phyloP scores from a whole-genome alignment of 331 rosid species.

The Quercus tomentella region DNA sequence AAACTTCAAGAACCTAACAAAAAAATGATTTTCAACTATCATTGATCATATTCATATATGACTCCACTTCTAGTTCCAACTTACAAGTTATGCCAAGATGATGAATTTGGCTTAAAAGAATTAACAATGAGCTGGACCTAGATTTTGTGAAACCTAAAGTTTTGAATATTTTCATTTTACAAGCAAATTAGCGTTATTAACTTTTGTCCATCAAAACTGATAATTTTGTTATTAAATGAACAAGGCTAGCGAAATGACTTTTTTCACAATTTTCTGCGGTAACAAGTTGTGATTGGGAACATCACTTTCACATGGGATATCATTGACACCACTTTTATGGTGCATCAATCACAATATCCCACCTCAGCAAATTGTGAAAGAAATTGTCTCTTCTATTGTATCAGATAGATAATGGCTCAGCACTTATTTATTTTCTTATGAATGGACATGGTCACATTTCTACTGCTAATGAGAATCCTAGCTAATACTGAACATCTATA shows the following conservation, averaged over 20 bases:
- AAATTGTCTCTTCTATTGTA: no score
- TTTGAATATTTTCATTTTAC: not conserved
- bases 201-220: not conserved
- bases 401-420: not conserved
- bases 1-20: not conserved
- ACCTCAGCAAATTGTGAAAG: no score
- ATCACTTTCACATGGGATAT: no score
- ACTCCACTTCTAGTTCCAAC: not conserved
- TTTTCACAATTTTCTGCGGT: no score
- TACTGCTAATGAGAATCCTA: not conserved
- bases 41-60: not conserved
- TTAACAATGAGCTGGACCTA: not conserved
- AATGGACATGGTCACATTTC: not conserved
- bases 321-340: no score
- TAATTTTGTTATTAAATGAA: not conserved
- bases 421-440: not conserved
- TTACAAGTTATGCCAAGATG: not conserved
- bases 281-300: no score
- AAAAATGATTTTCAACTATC: not conserved
- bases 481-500: not conserved
- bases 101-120: not conserved
- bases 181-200: not conserved
- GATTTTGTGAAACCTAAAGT: not conserved
- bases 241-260: no score
- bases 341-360: no score